A percentile compares a stretch with the other conserved stretches of the same genome.
phyloP scores from a whole-genome alignment of 129 eudicot species.

The Heracleum sosnowskyi region DNA sequence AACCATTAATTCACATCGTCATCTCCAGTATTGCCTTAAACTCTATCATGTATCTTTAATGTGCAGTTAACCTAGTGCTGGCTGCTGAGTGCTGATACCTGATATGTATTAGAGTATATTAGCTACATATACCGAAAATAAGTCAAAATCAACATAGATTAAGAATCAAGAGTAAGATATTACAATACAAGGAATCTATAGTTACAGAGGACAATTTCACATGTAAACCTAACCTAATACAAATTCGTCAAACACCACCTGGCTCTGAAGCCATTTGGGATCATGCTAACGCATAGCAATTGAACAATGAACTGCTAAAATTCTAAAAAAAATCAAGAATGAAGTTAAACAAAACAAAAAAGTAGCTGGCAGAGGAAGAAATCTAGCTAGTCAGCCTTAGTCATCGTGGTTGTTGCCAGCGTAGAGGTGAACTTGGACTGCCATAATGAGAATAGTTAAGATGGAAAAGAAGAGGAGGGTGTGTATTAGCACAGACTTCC shows the following conservation, averaged over 20 bases:
- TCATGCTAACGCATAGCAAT: background rate
- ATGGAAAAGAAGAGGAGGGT: constrained; percentile 43
- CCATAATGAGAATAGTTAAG: constrained; percentile 48
- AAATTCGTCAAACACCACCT: background rate
- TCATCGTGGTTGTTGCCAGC: constrained; percentile 15
- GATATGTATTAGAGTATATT: too few species aligned
- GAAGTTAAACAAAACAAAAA: background rate
- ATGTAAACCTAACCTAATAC: background rate
- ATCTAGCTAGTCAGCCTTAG: background rate
- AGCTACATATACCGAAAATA: background rate
- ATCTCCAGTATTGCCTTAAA: background rate
- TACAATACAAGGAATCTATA: too few species aligned
- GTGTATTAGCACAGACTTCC: constrained; percentile 41
- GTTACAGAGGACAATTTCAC: too few species aligned
- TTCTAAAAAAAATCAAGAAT: background rate
- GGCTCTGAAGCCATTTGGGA: background rate
- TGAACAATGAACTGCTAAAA: background rate
- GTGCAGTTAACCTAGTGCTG: background rate
- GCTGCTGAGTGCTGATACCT: too few species aligned
- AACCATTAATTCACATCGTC: background rate
- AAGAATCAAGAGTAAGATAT: background rate
- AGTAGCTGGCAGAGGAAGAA: background rate
- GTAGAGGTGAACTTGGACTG: constrained; percentile 43
- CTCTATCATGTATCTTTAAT: background rate
- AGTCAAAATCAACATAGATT: background rate